Base-by-base conservation (phyloP, 139 green algal genomes). In the Eudorina sp. region DNA sequence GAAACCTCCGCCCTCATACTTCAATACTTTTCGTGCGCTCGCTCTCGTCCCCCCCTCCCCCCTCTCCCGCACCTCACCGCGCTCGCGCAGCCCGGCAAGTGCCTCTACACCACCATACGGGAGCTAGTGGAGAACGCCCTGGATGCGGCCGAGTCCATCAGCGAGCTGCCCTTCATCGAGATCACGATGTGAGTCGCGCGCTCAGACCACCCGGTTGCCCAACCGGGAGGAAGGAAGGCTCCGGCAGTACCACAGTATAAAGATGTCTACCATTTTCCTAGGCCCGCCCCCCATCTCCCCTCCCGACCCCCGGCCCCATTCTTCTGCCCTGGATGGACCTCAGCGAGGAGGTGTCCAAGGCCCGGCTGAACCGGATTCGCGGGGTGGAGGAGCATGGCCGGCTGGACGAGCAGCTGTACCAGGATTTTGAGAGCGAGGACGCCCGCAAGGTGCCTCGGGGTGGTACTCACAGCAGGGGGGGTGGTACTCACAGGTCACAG, bases 41-140 rank as follows among this genome's bases (percentile, higher is more conserved):
- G n/a, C n/a, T n/a, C n/a, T n/a, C n/a, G n/a, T n/a, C n/a, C n/a
- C n/a, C n/a, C n/a, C n/a, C n/a, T n/a, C n/a, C n/a, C n/a, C n/a
- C n/a, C n/a, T n/a, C n/a, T n/a, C n/a, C n/a, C n/a, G n/a, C n/a
- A n/a, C n/a, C n/a, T n/a, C n/a, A n/a, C n/a, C n/a, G n/a, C n/a
- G n/a, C n/a, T n/a, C 79, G 2, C 55, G 89, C 94, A 99, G 96
- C 96, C 97, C 34, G 97, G 97, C 38, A 99, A 99, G 77, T 98
- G 95, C 70, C 85, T 99, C 38, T 99, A 99, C 92, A 99, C 97
- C 16, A 98, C 97, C 5, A 91, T 99, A 0, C 88, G 97, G 13
- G 97, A 99, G 91, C 93, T 99, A 38, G 96, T 99, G 41, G 97
- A 99, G 88, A 99, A 99, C 89, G 94, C 95, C 1, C 88, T 99